Base-by-base conservation (phyloP, 129 eudicot genomes). In the Cynara cardunculus region DNA sequence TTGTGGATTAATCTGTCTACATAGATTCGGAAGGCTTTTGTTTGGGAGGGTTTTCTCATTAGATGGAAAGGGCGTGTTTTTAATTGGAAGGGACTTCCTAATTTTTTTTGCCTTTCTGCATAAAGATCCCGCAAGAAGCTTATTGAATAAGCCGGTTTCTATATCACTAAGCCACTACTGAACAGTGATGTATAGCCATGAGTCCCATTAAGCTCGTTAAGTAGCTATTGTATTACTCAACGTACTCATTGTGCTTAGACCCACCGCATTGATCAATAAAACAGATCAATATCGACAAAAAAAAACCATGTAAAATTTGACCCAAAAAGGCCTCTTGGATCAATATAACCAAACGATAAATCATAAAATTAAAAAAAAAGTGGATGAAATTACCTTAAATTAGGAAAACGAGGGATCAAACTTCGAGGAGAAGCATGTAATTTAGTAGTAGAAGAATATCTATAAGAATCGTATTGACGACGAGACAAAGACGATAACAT, bases 311-410 rank as follows among this genome's bases (percentile, higher is more conserved):
- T 69, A 30, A 37, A 77, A 37, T 69, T 53, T 25, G 25, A 78
- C 69, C 73, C 37, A 44, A 72, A 72, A 72, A 35, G 39, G 12
- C 64, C 16, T 41, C 26, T 18, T 16, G 8, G 26, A 69, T 49
- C 73, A 59, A 59, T 49, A 31, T 25, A 73, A 82, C 3, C 62
- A 64, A 72, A 28, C 30, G 1, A 21, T 24, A 34, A 76, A 27
- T 14, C 11, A 5, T 31, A 28, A 28, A 66, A 37, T 9, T 12
- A 0, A 78, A 78, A 24, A 61, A 30, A 11, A 24, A 41, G 11
- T 5, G 3, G 26, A n/a, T 10, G 13, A 26, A 25, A 46, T 24
- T 80, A 92, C 97, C 97, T 89, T 7, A 71, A 56, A 71, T 71
- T 71, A 22, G 77, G 76, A 71, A 31, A 30, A 24, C 76, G 76